Percentiles rank a stretch among this genome's conserved stretches.
phyloP scores from a whole-genome alignment of 1,139 yeast genomes.

The Hyphopichia burtonii region DNA sequence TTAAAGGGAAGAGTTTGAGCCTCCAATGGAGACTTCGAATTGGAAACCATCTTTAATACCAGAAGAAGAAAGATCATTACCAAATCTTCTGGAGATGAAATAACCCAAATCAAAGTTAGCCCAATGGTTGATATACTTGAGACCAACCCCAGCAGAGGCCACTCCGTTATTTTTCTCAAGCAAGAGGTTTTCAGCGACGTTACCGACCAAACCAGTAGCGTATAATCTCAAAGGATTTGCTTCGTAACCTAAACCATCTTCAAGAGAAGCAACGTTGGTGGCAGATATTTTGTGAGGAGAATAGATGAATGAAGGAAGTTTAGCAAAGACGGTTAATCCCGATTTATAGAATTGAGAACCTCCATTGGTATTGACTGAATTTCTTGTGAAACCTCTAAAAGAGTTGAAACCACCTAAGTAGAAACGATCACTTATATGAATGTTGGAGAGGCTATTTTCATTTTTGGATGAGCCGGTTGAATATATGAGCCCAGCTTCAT shows the following conservation, averaged over 20 bases:
- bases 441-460: conserved; percentile 13
- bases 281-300: conserved; percentile 14
- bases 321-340: conserved; percentile 34
- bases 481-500: conserved; percentile 37
- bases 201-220: conserved; percentile 33
- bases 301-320: conserved; percentile 34
- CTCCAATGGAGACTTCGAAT: conserved; percentile 47
- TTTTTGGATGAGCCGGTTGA: conserved; percentile 14
- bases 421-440: conserved; percentile 49
- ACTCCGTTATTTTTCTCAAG: conserved; percentile 24
- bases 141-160: conserved; percentile 42
- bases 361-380: conserved; percentile 38
- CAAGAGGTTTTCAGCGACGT: conserved; percentile 30
- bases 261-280: conserved; percentile 9
- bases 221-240: conserved; percentile 46
- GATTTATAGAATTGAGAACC: conserved; percentile 41
- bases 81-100: conserved; percentile 32
- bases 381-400: conserved; percentile 40
- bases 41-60: conserved; percentile 49
- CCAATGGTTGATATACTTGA: conserved; percentile 42
- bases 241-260: conserved; percentile 18
- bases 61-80: conserved; percentile 8
- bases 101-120: conserved; percentile 51
- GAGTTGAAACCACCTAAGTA: conserved; percentile 46
- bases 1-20: conserved; percentile 24